Evolutionary conservation across 805 yeast species (phyloP).

Genomic region (baker's yeast (Saccharomyces cerevisiae)): DNA sequence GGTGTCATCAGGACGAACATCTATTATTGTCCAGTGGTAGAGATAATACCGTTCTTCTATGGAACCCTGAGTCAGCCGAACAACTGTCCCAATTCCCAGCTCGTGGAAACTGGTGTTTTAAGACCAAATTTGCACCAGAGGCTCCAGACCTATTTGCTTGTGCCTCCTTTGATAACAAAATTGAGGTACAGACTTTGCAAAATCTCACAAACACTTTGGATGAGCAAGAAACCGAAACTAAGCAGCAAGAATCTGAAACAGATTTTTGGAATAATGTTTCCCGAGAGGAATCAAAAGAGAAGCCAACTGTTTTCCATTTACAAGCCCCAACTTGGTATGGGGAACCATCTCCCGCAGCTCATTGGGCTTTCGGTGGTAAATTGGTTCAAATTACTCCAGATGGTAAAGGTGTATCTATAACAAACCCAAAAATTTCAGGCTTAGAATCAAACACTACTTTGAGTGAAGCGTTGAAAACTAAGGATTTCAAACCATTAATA

Average conservation of each 20-base stretch:
- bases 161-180: constrained; percentile 79
- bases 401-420: constrained; percentile 33
- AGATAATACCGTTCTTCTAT: constrained; percentile 76
- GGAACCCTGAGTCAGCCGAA: constrained; percentile 79
- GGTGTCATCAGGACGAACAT: constrained; percentile 80
- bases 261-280: constrained; percentile 84
- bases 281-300: constrained; percentile 60
- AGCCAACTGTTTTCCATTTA: constrained; percentile 49
- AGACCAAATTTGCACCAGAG: constrained; percentile 77
- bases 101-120: constrained; percentile 88
- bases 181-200: constrained; percentile 77
- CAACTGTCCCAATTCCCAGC: constrained; percentile 83
- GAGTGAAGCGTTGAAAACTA: constrained; percentile 47
- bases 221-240: constrained; percentile 22
- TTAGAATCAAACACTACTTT: constrained; percentile 35
- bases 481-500: constrained; percentile 48
- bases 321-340: constrained; percentile 91
- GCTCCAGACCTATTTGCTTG: constrained; percentile 86
- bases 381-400: constrained; percentile 47
- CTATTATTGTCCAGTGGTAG: constrained; percentile 85
- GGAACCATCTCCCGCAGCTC: constrained; percentile 57
- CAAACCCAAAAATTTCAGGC: constrained; percentile 34
- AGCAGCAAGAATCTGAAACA: constrained; percentile 40
- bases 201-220: constrained; percentile 37
- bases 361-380: constrained; percentile 92